Base-by-base conservation (phyloP, 106 monocot genomes). In the Acorus calamus region DNA sequence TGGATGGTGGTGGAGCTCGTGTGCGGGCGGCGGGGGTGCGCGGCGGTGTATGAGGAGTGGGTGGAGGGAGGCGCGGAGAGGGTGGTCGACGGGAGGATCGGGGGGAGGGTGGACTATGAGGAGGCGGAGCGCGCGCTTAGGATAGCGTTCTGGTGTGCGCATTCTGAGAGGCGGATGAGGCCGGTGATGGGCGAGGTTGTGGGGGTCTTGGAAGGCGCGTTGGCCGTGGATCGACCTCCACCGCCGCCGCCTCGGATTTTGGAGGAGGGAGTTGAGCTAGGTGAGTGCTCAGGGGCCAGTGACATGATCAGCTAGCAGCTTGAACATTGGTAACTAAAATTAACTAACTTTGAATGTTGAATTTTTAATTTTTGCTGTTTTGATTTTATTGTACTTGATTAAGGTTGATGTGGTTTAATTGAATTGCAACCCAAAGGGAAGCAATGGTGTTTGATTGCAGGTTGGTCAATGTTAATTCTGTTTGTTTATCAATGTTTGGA, bases 81-180 rank as follows among this genome's bases (percentile, higher is more conserved):
- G 56, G 44, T 74, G 9, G 45, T 74, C 49, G 74, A 74, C 47
- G 45, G 53, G 3, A 61, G 60, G 47, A 67, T 74, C 53, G 60
- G 50, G 41, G 66, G 47, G 41, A 59, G 41, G 46, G 45, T 56
- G 14, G 74, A 74, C 54, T 7, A 14, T 41, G 47, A 67, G 8
- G 66, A 67, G 54, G 52, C 53, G 53, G 74, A 74, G 51, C 66
- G 74, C 8, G 47, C 43, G 7, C n/a, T 67, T 47, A 59, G 67
- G 61, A 12, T 74, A 2, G 66, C 74, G 13, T 67, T 74, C 41
- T 74, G 74, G 74, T 74, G 74, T 14, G 4, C 61, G 12, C 74
- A 74, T 7, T 12, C 57, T 11, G 60, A 74, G 41, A 4, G 46
- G 4, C 49, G 53, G 45, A 60, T 67, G 5, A 66, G 74, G n/a